Evolutionary conservation across 2,329 filamentous ascomycete genomes (phyloP), one percentile per base, ranked within the genome.

Genomic region (Alternaria atra): DNA sequence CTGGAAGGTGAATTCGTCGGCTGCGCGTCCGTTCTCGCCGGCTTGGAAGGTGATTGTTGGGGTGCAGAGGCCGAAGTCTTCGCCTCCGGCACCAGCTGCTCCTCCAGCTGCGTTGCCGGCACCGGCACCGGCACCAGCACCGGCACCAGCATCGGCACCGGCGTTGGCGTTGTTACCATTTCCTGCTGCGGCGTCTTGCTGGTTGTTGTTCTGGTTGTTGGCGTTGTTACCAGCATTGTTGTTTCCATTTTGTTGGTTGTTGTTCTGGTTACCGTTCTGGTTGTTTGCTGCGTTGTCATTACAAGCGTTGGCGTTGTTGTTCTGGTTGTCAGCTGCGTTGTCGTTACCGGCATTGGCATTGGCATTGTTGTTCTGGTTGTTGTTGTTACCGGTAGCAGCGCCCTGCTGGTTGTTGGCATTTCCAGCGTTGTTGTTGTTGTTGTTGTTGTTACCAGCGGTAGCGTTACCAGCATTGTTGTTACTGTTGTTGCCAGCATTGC

Each of bases 1-100:
- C 77, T 89, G 87, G 85, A 91, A 91, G 52, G 89, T 90, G 78
- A 85, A 87, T 77, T 90, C 89, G 57, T 80, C 82, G 20, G 82
- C 82, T 8, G 80, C 73, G 56, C 86, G 85, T 17, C 83, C 83
- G 50, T 79, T 68, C 1, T 85, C 83, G 13, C 86, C 86, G 46
- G 82, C 81, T 69, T 85, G 81, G 78, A 87, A 88, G 75, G 87
- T 83, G 70, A 94, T 94, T 68, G 77, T 79, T 0, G 77, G 77
- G 1, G 72, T 75, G 72, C 77, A 80, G 10, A 61, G 20, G 29
- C 76, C 76, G 39, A 80, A 80, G 71, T 80, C 77, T 58, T 68
- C 72, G 52, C 66, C 71, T 40, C 61, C 69, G 9, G 55, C 61
- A 6, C 52, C 52, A 30, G 56, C 60, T 29, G 54, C 65, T 13